Percentiles rank a stretch among this genome's conserved stretches.
These are phyloP conservation scores for Batkoa obscura DNA, from an alignment of 371 early-diverging fungal genomes.

Conservation along the genomic window DNA sequence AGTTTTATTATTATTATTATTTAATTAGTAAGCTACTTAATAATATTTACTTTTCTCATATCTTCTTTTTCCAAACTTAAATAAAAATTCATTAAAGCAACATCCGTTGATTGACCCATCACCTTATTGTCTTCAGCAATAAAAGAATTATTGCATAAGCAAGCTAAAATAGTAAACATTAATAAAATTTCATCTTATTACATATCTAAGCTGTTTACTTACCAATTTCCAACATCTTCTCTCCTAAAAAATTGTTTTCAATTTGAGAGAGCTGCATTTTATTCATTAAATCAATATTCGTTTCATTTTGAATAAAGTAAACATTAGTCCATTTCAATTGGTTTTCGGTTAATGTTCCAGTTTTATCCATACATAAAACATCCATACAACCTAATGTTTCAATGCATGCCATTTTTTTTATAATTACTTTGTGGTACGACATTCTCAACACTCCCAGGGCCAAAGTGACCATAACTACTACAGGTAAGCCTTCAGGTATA, in stretches of 20 bases:
- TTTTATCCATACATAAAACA: conserved; percentile 89
- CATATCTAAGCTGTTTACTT: conserved; percentile 12
- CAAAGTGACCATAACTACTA: conserved; percentile 71
- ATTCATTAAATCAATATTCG: too few relatives aligned
- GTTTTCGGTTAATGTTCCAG: conserved; percentile 88
- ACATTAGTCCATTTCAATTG: conserved; percentile 57
- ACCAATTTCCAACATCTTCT: conserved; percentile 21
- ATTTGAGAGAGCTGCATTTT: too few relatives aligned
- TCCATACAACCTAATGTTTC: conserved; percentile 86
- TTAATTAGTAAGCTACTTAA: not conserved
- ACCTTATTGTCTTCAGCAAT: conserved; percentile 33
- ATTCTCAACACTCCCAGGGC: conserved; percentile 75
- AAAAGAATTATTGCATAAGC: conserved; percentile 58
- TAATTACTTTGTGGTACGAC: conserved; percentile 59
- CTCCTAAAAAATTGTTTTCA: too few relatives aligned
- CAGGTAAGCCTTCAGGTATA: conserved; percentile 84
- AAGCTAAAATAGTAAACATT: conserved; percentile 21
- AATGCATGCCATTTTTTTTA: conserved; percentile 73
- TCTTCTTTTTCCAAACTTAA: not conserved
- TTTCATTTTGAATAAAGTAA: too few relatives aligned
- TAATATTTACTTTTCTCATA: not conserved
- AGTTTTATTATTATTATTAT: conserved; percentile 11
- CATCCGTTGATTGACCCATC: conserved; percentile 71
- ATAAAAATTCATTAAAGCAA: conserved; percentile 58
- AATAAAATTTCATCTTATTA: too few relatives aligned